phyloP scores from a whole-genome alignment of 305 asterid genomes.

The Fraxinus latifolia region DNA sequence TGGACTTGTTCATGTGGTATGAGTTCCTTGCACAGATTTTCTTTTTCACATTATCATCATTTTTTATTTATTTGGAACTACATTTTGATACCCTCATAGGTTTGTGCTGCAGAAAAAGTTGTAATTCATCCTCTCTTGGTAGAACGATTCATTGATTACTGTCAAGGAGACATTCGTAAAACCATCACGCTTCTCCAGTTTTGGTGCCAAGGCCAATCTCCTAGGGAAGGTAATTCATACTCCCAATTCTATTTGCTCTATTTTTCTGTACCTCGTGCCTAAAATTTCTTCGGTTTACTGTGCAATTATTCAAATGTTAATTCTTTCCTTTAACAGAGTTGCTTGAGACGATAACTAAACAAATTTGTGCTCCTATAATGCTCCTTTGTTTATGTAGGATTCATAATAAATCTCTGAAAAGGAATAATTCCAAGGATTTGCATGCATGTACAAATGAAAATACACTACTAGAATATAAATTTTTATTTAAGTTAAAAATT shows the following conservation, averaged over 20 bases:
- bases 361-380: not conserved
- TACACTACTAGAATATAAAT: not conserved
- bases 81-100: constrained; percentile 46
- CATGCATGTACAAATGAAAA: not conserved
- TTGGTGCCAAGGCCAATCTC: constrained; percentile 79
- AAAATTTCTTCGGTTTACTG: not conserved
- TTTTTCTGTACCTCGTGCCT: constrained; percentile 22
- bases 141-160: constrained; percentile 59
- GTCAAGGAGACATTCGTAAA: constrained; percentile 86
- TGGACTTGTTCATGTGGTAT: constrained; percentile 59
- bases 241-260: constrained; percentile 21
- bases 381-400: not conserved
- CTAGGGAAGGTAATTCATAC: constrained; percentile 47
- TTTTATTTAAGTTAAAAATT: not conserved
- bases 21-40: constrained; percentile 20
- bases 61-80: constrained; percentile 20
- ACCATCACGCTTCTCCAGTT: constrained; percentile 83
- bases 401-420: not conserved
- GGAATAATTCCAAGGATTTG: not conserved
- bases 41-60: constrained; percentile 10
- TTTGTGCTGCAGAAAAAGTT: constrained; percentile 69
- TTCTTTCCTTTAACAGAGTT: not conserved
- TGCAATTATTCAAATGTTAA: not conserved
- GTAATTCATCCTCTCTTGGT: constrained; percentile 56
- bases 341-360: not conserved